Base-by-base conservation (phyloP, 108 stramenopile species). In the Skeletonema marinoi region DNA sequence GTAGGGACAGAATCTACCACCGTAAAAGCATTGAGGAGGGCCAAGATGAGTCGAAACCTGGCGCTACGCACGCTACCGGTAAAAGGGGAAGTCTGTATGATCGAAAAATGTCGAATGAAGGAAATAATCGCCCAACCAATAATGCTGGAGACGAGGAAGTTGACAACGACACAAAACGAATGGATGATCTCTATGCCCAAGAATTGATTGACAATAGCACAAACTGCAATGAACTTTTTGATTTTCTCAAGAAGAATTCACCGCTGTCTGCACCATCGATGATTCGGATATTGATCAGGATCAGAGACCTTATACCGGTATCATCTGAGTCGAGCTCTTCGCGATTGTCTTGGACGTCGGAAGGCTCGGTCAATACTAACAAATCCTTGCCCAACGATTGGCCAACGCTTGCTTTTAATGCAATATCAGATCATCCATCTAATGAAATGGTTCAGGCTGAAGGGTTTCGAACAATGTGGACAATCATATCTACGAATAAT, bases 361-460 rank as follows among this genome's bases (percentile, higher is more conserved):
- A 13, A 12, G 12, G 41, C 41, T 42, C 41, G 2, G 12, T 1
- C 41, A 42, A 42, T 12, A 51, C 50, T 3, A 21, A 17, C 4
- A 51, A 4, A 51, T 51, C 17, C 50, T 51, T 51, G n/a, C 19
- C 50, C 14, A 51, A 7, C 6, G 19, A 51, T 7, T 51, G 50
- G 50, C 50, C 50, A 7, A 51, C 3, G 6, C 19, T 7, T 51
- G 1, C 19, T 0, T 51, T 21, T 21, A 14, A 19, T 21, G 50
- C 50, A 12, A 66, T 78, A 68, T 42, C 44, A 1, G 41, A 16
- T 4, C 70, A 71, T 25, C 58, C 61, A 33, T 12, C 16, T 2
- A 65, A 78, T 48, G 65, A 77, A 4, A 10, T 62, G 11, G 48
- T 77, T 36, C 76, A 77, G 66, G 35, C 62, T 8, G 77, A 65